Base-by-base conservation (phyloP, 345 rosid genomes). In the Psidium friedrichsthalianum region DNA sequence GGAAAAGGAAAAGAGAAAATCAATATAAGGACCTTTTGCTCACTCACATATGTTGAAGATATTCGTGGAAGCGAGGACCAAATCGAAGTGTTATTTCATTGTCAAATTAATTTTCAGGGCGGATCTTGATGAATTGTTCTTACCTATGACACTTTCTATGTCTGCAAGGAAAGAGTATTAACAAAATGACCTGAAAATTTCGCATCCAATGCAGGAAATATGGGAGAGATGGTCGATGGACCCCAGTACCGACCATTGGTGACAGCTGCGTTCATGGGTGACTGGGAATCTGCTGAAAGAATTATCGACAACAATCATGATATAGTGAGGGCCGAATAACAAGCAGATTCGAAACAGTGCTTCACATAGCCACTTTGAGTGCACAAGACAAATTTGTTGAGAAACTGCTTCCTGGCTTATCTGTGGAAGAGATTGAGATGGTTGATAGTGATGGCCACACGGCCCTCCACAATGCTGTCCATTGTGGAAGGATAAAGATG, bases 221-320 rank as follows among this genome's bases (percentile, higher is more conserved):
- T 59, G 2, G 9, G 2, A n/a, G 1, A 6, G 0, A 3, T 0
- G 12, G 20, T 13, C 1, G 9, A n/a, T 13, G 36, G 0, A n/a
- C 69, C 0, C 69, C 2, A 6, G n/a, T n/a, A 59, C 36, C 16
- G 4, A 5, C 36, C 20, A 13, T 13, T 13, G 69, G 1, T n/a
- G 9, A 14, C 3, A 58, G 57, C 24, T 55, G 24, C 24, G 0
- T 6, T 55, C 57, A 55, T 0, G 24, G 57, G 57, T 6, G 57
- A 55, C 2, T 55, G 57, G 57, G 24, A 55, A 55, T 20, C 24
- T 55, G 57, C 24, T 1, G 20, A 6, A 55, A 8, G 3, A 6
- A 6, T 55, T 55, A 2, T 55, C 3, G 10, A 20, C 6, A 42
- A 42, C 5, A 42, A 42, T 42, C 44, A 4, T 42, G 44, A 6